Evolutionary conservation across 805 yeast genomes (phyloP).

Genomic region (Schwanniomyces pseudopolymorphus): DNA sequence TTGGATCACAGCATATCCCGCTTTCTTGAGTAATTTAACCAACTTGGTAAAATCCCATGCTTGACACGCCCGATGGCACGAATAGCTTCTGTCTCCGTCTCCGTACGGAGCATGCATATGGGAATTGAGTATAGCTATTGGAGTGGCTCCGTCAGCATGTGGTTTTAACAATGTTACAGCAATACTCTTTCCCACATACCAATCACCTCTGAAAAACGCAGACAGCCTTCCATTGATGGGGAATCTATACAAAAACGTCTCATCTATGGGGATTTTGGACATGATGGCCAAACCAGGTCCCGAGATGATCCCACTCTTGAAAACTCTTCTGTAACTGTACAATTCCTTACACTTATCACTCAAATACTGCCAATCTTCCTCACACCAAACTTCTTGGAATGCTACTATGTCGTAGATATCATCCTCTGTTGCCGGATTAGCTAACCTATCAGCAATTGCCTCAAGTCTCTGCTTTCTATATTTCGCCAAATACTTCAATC

Average conservation of each 20-base stretch:
- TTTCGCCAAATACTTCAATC: constrained; percentile 81
- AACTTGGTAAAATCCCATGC: constrained; percentile 91
- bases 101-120: constrained; percentile 97
- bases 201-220: constrained; percentile 93
- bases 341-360: constrained; percentile 38
- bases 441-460: constrained; percentile 72
- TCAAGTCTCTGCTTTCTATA: constrained; percentile 59
- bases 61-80: constrained; percentile 88
- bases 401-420: constrained; percentile 78
- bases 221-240: constrained; percentile 93
- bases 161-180: constrained; percentile 68
- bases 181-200: constrained; percentile 93
- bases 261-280: constrained; percentile 79
- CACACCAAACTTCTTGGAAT: constrained; percentile 92
- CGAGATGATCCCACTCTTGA: constrained; percentile 78
- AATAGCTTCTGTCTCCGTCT: constrained; percentile 83
- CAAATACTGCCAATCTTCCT: constrained; percentile 76
- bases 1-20: constrained; percentile 82
- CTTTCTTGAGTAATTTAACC: constrained; percentile 56
- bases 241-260: constrained; percentile 76
- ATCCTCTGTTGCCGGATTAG: constrained; percentile 25
- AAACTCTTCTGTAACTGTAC: constrained; percentile 68
- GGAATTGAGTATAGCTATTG: constrained; percentile 79
- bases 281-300: constrained; percentile 93
- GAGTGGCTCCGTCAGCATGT: constrained; percentile 42